A percentile compares a stretch with the other conserved stretches of the same genome.
phyloP scores from a whole-genome alignment of 495 filamentous ascomycete genomes.

The Cercophora scortea region DNA sequence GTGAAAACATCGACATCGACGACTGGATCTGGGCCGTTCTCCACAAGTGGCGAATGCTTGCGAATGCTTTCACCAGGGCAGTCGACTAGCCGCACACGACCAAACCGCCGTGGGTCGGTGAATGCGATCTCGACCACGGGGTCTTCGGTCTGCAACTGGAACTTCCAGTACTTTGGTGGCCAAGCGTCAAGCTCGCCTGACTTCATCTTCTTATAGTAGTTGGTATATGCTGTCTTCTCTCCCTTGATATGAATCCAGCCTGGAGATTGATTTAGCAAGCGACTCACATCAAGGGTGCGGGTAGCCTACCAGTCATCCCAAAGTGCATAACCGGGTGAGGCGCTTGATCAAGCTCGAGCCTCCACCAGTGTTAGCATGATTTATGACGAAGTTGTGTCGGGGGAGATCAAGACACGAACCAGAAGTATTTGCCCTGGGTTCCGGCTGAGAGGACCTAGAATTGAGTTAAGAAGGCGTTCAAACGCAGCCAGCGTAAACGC shows the following conservation, averaged over 20 bases:
- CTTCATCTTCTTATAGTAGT: conserved; percentile 59
- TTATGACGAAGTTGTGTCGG: background rate
- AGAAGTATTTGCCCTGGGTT: conserved; percentile 95
- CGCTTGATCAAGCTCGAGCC: conserved; percentile 43
- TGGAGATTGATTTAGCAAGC: conserved; percentile 13
- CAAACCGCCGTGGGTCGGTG: conserved; percentile 71
- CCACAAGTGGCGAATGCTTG: conserved; percentile 67
- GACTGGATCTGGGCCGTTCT: conserved; percentile 91
- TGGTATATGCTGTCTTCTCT: conserved; percentile 62
- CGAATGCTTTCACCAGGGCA: conserved; percentile 67
- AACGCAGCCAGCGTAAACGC: too few relatives aligned
- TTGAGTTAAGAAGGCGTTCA: too few relatives aligned
- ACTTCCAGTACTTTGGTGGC: conserved; percentile 91
- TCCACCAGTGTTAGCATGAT: conserved; percentile 5
- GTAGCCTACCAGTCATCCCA: conserved; percentile 53
- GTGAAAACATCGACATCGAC: conserved; percentile 71
- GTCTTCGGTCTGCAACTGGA: conserved; percentile 55
- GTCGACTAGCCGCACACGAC: conserved; percentile 72
- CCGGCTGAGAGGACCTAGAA: conserved; percentile 53
- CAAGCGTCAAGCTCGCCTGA: conserved; percentile 53
- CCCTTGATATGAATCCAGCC: conserved; percentile 85
- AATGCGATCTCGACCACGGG: conserved; percentile 66
- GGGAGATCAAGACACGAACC: conserved; percentile 33
- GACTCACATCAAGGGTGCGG: background rate
- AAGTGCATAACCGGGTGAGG: conserved; percentile 91